phyloP scores from a whole-genome alignment of 345 rosid species.

The Clausena lansium region DNA sequence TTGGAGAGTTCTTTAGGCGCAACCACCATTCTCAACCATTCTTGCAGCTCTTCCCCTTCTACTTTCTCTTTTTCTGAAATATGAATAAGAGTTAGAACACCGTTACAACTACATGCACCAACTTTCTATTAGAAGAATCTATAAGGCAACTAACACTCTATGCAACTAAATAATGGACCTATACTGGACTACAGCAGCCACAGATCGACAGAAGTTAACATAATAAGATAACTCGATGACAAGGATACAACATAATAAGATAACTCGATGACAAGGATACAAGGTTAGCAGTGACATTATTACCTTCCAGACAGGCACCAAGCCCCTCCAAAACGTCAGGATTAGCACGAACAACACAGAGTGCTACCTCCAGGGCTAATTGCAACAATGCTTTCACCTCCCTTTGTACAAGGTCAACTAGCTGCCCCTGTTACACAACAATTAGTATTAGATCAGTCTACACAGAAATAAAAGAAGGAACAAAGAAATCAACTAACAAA shows the following conservation, averaged over 20 bases:
- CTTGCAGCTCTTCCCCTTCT: conserved; percentile 85
- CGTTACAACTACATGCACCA: background rate
- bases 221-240: background rate
- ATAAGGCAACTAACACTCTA: background rate
- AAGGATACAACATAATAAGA: background rate
- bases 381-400: conserved; percentile 80
- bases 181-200: background rate
- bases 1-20: conserved; percentile 69
- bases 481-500: background rate
- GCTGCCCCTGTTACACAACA: conserved; percentile 58
- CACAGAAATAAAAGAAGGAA: background rate
- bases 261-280: background rate
- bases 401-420: conserved; percentile 85
- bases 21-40: conserved; percentile 83
- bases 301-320: conserved; percentile 95
- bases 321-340: conserved; percentile 85
- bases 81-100: conserved; percentile 8
- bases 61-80: conserved; percentile 85
- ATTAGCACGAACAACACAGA: conserved; percentile 79
- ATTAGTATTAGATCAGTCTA: conserved; percentile 14
- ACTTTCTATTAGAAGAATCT: background rate
- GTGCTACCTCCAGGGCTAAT: conserved; percentile 74
- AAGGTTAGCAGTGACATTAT: background rate
- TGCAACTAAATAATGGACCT: background rate
- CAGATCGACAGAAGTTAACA: background rate